These are phyloP conservation scores for Fusarium zealandicum DNA, from an alignment of 2,329 filamentous ascomycete genomes.

Conservation along the genomic window DNA sequence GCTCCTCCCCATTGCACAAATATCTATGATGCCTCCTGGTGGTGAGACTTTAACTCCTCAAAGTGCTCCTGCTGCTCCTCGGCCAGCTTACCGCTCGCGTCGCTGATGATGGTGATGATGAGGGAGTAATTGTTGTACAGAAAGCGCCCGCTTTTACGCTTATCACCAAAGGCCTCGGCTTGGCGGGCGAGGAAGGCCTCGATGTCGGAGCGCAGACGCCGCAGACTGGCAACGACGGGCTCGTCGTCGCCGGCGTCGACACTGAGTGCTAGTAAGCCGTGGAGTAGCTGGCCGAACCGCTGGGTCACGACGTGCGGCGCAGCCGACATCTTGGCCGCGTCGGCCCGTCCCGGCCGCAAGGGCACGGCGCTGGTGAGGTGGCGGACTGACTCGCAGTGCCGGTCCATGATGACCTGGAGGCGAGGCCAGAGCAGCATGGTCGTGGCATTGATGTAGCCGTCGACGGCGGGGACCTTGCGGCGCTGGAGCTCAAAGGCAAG, in stretches of 20 bases:
- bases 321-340: conserved; percentile 69
- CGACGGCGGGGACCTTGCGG: conserved; percentile 85
- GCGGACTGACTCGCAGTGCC: conserved; percentile 87
- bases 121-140: conserved; percentile 96
- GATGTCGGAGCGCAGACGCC: conserved; percentile 78
- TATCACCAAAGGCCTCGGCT: conserved; percentile 77
- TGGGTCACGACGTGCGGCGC: conserved; percentile 93
- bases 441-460: conserved; percentile 91
- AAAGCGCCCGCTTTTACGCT: conserved; percentile 84
- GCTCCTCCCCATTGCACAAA: not conserved
- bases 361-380: conserved; percentile 62
- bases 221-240: conserved; percentile 82
- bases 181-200: conserved; percentile 83
- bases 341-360: conserved; percentile 53
- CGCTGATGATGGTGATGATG: conserved; percentile 89
- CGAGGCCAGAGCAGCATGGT: conserved; percentile 97
- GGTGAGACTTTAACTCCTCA: conserved; percentile 67
- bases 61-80: conserved; percentile 79
- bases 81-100: conserved; percentile 75
- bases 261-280: conserved; percentile 83
- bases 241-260: conserved; percentile 94
- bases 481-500: conserved; percentile 93
- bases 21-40: conserved; percentile 53
- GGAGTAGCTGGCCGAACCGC: conserved; percentile 90
- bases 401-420: conserved; percentile 92